phyloP scores from a whole-genome alignment of 192 early-diverging fungal species.

The Linnemannia hyalina region DNA sequence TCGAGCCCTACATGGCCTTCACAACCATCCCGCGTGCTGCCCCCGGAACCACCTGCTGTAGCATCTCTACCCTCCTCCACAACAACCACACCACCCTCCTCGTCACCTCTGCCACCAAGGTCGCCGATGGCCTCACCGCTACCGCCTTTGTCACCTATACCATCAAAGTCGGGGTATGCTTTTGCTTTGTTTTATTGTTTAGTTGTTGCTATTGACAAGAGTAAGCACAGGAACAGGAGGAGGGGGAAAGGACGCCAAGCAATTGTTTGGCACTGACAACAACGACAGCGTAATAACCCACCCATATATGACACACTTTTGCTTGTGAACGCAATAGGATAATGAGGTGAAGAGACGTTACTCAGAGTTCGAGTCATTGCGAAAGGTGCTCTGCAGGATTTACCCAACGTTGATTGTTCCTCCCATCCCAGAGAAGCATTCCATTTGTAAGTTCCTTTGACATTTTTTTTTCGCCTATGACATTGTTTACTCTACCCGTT shows the following conservation, averaged over 20 bases:
- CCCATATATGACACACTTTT: neutral
- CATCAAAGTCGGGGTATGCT: constrained; percentile 65
- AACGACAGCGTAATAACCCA: neutral
- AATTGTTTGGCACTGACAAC: neutral
- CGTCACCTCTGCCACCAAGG: constrained; percentile 64
- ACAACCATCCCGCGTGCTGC: constrained; percentile 53
- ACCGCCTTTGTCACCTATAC: constrained; percentile 68
- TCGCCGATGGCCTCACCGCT: constrained; percentile 60
- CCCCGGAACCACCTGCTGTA: constrained; percentile 53
- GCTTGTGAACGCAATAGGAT: constrained; percentile 53
- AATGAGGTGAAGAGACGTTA: constrained; percentile 88
- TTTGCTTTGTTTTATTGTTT: neutral
- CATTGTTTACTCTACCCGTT: neutral
- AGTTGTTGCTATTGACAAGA: neutral
- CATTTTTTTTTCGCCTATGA: neutral
- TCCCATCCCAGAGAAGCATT: constrained; percentile 98
- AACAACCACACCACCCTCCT: constrained; percentile 56
- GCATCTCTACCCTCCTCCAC: constrained; percentile 51
- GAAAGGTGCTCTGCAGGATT: constrained; percentile 79
- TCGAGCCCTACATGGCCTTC: constrained; percentile 46
- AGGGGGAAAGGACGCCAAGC: neutral
- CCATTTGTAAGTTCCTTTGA: constrained; percentile 72
- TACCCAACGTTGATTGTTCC: constrained; percentile 93
- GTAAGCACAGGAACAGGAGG: neutral
- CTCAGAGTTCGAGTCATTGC: constrained; percentile 95